These are phyloP conservation scores for Emericellopsis atlantica DNA, from an alignment of 2,329 filamentous ascomycete genomes.

Conservation along the genomic window DNA sequence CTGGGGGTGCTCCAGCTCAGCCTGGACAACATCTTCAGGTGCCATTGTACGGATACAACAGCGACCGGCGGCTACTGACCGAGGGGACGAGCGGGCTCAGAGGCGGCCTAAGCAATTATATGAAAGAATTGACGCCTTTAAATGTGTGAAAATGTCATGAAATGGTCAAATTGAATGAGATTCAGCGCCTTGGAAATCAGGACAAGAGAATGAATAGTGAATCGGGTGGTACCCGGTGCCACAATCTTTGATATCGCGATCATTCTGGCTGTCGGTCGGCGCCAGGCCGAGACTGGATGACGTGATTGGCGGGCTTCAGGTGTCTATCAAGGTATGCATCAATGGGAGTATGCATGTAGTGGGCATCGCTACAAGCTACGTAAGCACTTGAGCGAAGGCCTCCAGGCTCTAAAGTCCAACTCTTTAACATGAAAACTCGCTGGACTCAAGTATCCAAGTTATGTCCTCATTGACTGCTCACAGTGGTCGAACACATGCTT, in stretches of 20 bases:
- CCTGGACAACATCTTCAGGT: slow-evolving; percentile 25
- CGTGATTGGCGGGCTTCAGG: neutral
- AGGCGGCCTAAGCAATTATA: neutral
- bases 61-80: neutral
- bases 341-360: too few relatives aligned
- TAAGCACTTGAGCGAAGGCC: too few relatives aligned
- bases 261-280: neutral
- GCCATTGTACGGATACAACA: neutral
- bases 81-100: neutral
- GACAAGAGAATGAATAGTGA: neutral
- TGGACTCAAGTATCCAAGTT: too few relatives aligned
- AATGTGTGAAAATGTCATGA: neutral
- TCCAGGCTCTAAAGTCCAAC: too few relatives aligned
- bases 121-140: neutral
- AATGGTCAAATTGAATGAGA: neutral
- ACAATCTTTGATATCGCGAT: neutral
- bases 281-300: slow-evolving; percentile 1
- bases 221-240: neutral
- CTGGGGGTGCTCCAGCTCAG: slow-evolving; percentile 18
- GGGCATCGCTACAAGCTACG: too few relatives aligned
- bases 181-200: neutral
- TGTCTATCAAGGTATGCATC: too few relatives aligned
- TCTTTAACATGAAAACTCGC: too few relatives aligned
- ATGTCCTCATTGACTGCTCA: too few relatives aligned
- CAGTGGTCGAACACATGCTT: too few relatives aligned